phyloP scores from a whole-genome alignment of 2,329 filamentous ascomycete genomes.

The Arthrocladium fulminans region DNA sequence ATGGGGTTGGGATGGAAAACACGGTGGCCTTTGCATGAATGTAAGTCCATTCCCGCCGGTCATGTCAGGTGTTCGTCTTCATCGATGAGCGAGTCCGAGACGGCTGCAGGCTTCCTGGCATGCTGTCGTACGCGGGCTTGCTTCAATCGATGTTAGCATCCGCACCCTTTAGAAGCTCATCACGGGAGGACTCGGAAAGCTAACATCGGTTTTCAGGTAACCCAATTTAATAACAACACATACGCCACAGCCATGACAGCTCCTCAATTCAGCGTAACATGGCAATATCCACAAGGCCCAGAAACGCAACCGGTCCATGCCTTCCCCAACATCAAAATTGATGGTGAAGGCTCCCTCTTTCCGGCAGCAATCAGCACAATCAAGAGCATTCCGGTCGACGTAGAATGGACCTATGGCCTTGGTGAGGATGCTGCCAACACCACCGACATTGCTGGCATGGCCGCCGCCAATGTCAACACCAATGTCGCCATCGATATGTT shows the following conservation, averaged over 20 bases:
- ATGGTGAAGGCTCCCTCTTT: slow-evolving; percentile 31
- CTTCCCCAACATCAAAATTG: slow-evolving; percentile 46
- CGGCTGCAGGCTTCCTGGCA: neutral
- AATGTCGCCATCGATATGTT: slow-evolving; percentile 55
- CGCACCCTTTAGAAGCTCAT: too few species aligned
- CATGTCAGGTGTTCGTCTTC: neutral
- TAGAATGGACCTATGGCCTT: slow-evolving; percentile 44
- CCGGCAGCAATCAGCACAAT: slow-evolving; percentile 37
- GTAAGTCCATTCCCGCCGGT: slow-evolving; percentile 32
- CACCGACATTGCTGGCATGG: slow-evolving; percentile 31
- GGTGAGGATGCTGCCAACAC: slow-evolving; percentile 34
- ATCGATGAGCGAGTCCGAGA: neutral
- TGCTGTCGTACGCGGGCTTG: too few species aligned
- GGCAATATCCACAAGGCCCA: slow-evolving; percentile 41
- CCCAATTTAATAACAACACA: slow-evolving; percentile 42
- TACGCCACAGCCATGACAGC: slow-evolving; percentile 41
- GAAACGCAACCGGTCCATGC: slow-evolving; percentile 44
- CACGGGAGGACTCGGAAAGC: too few species aligned
- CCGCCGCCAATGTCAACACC: slow-evolving; percentile 36
- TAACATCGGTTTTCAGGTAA: slow-evolving; percentile 32
- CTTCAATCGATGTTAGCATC: too few species aligned
- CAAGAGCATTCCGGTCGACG: slow-evolving; percentile 35
- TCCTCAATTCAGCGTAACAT: slow-evolving; percentile 45
- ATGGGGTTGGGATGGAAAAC: slow-evolving; percentile 40
- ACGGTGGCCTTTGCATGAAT: slow-evolving; percentile 43